Percentiles rank a stretch among this genome's conserved stretches.
phyloP scores from a whole-genome alignment of 768 basidiomycete species.

The Galerina sulciceps region DNA sequence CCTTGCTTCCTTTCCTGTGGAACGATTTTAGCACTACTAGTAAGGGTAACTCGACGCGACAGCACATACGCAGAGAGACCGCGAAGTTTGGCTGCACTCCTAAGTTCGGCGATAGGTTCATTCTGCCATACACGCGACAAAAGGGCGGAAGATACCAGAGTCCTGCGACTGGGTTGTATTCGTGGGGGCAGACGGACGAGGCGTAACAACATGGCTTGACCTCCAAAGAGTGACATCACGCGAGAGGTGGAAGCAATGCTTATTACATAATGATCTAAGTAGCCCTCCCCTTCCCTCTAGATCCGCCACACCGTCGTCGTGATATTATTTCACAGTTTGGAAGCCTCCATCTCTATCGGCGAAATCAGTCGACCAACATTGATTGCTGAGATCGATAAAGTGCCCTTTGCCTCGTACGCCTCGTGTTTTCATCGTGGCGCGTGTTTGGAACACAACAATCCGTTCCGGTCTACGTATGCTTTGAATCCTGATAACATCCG shows the following conservation, averaged over 20 bases:
- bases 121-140: constrained; percentile 61
- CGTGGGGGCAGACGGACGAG: constrained; percentile 21
- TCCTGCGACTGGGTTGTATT: constrained; percentile 15
- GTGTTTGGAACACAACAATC: constrained; percentile 27
- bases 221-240: too few species aligned
- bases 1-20: constrained; percentile 62
- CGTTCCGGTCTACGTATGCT: constrained; percentile 33
- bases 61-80: constrained; percentile 57
- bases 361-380: constrained; percentile 12
- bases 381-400: constrained; percentile 27
- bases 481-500: constrained; percentile 26
- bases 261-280: too few species aligned
- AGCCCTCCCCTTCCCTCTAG: too few species aligned
- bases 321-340: neutral
- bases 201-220: constrained; percentile 23
- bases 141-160: constrained; percentile 58
- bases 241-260: too few species aligned
- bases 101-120: constrained; percentile 51
- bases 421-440: constrained; percentile 62
- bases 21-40: constrained; percentile 11
- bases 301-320: constrained; percentile 1
- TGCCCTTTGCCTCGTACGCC: constrained; percentile 41
- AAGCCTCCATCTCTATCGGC: constrained; percentile 7
- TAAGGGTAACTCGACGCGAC: neutral
- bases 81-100: constrained; percentile 56